Evolutionary conservation across 176 grass and related monocot species (phyloP).

Genomic region (Carex littledalei): DNA sequence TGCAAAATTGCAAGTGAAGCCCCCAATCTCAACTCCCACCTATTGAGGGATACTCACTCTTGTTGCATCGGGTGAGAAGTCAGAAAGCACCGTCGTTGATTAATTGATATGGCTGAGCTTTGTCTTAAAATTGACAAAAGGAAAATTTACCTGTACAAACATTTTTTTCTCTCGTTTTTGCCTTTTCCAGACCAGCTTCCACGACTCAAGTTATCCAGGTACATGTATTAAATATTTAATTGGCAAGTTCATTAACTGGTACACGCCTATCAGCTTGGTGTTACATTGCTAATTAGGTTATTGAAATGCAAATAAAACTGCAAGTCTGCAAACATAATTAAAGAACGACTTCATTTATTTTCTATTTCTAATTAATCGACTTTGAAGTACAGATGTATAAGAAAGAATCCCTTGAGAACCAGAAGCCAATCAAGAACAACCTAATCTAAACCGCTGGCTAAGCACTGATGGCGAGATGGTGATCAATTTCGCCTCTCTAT

Average conservation of each 20-base stretch:
- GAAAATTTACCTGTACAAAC: not conserved
- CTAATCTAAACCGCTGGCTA: not conserved
- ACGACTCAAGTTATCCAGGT: not conserved
- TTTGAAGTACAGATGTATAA: conserved; percentile 10
- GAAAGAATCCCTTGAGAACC: not conserved
- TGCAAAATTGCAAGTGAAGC: too few relatives aligned
- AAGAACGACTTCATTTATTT: not conserved
- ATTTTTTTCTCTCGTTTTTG: not conserved
- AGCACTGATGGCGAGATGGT: too few relatives aligned
- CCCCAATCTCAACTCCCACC: too few relatives aligned
- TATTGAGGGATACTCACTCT: too few relatives aligned
- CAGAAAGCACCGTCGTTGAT: too few relatives aligned
- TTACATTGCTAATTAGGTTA: not conserved
- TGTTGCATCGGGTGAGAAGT: too few relatives aligned
- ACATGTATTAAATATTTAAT: not conserved
- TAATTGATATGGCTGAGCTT: not conserved
- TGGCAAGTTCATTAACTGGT: not conserved
- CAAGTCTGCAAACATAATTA: not conserved
- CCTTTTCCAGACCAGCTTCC: not conserved
- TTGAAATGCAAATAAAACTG: not conserved
- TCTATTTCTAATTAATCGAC: not conserved
- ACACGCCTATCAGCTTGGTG: not conserved
- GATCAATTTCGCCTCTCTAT: too few relatives aligned
- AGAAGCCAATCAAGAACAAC: not conserved
- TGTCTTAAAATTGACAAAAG: not conserved